Evolutionary conservation across 2,329 filamentous ascomycete genomes (phyloP).

Genomic region (Diaporthe aspalathi): DNA sequence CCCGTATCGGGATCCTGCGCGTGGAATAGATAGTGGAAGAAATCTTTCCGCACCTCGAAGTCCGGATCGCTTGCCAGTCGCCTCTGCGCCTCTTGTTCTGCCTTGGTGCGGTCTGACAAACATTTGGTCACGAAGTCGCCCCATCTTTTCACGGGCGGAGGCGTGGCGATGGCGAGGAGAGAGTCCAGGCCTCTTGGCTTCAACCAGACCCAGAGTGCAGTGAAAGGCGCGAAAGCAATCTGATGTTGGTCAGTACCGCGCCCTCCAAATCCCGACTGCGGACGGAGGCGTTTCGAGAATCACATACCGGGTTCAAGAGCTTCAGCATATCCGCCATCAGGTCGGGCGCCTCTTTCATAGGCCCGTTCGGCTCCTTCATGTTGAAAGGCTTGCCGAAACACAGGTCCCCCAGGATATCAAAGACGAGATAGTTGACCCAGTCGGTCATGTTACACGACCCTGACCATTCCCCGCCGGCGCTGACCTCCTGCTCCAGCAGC

Average conservation of each 20-base stretch:
- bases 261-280: background rate
- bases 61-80: constrained; percentile 23
- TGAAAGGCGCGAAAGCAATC: constrained; percentile 43
- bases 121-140: constrained; percentile 42
- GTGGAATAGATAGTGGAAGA: constrained; percentile 44
- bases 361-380: constrained; percentile 40
- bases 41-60: constrained; percentile 42
- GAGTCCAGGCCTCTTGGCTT: constrained; percentile 43
- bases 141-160: constrained; percentile 42
- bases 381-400: constrained; percentile 40
- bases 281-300: background rate
- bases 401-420: constrained; percentile 40
- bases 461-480: constrained; percentile 34
- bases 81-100: constrained; percentile 35
- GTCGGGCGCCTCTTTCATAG: constrained; percentile 27
- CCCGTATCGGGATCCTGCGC: constrained; percentile 44
- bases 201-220: constrained; percentile 43
- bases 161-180: constrained; percentile 41
- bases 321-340: constrained; percentile 38
- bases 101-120: constrained; percentile 39
- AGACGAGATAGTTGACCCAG: constrained; percentile 36
- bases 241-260: constrained; percentile 19
- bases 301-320: constrained; percentile 39
- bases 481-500: constrained; percentile 33
- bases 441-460: constrained; percentile 30